These are phyloP conservation scores for Psilocybe tampanensis DNA, from an alignment of 768 basidiomycete species.

Conservation along the genomic window DNA sequence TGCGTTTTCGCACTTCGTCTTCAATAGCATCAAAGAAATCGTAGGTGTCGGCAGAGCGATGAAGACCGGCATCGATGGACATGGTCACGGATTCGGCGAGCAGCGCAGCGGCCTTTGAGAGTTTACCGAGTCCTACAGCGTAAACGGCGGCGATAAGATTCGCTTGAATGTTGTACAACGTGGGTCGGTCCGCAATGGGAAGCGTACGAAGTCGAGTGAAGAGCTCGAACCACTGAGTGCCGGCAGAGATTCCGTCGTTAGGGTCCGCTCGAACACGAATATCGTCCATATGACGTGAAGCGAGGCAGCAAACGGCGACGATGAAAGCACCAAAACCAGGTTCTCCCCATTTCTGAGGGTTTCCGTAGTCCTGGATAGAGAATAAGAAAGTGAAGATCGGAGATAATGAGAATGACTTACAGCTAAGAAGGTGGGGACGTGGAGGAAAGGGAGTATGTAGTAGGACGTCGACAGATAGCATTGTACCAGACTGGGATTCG, in stretches of 20 bases:
- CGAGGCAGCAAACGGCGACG: constrained; percentile 89
- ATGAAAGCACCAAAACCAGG: constrained; percentile 94
- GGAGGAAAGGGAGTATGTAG: constrained; percentile 89
- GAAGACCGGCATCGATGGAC: constrained; percentile 86
- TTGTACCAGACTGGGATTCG: constrained; percentile 62
- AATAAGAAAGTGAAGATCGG: constrained; percentile 1
- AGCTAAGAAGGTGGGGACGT: constrained; percentile 85
- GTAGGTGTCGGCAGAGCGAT: constrained; percentile 84
- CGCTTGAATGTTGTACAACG: constrained; percentile 90
- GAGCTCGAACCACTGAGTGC: constrained; percentile 90
- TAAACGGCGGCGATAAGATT: constrained; percentile 92
- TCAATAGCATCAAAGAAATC: constrained; percentile 89
- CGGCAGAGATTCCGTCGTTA: constrained; percentile 83
- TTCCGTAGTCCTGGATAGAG: constrained; percentile 77
- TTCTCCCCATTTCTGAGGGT: constrained; percentile 94
- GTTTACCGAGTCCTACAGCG: constrained; percentile 86
- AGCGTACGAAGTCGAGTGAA: constrained; percentile 86
- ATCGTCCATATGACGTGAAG: constrained; percentile 92
- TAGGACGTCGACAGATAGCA: constrained; percentile 92
- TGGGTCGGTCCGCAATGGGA: constrained; percentile 86
- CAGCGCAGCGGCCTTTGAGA: constrained; percentile 84
- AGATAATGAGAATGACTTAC: constrained; percentile 42
- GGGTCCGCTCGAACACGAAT: constrained; percentile 84
- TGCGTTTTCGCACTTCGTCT: constrained; percentile 89
- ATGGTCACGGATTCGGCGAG: constrained; percentile 87